Evolutionary conservation across 1,139 yeast species (phyloP).

Genomic region (Blastobotrys malaysiensis): DNA sequence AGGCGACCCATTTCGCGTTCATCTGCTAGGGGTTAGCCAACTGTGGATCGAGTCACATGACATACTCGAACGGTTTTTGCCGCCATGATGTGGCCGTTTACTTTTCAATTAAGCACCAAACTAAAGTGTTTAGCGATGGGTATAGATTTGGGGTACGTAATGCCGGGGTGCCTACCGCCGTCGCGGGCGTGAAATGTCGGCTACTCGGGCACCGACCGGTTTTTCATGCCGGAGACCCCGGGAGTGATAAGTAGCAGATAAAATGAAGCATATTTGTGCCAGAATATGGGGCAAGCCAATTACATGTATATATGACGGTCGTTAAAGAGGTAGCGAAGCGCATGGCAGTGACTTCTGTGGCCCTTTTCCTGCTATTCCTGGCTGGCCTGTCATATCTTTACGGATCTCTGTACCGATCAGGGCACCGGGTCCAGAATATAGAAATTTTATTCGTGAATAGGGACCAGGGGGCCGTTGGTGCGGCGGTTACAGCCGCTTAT

Average conservation of each 20-base stretch:
- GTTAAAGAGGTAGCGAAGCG: background rate
- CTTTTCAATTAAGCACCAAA: background rate
- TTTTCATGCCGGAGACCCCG: no score
- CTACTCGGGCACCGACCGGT: no score
- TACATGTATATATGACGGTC: background rate
- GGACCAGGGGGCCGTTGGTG: background rate
- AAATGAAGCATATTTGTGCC: background rate
- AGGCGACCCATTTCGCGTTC: conserved; percentile 62
- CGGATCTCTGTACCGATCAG: background rate
- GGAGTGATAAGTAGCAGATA: no score
- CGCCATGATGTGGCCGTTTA: background rate
- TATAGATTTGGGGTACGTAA: background rate
- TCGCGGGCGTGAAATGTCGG: background rate
- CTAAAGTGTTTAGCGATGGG: background rate
- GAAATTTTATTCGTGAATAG: background rate
- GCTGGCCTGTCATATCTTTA: background rate
- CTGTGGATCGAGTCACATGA: background rate
- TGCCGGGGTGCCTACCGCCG: background rate
- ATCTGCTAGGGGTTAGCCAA: conserved; percentile 22
- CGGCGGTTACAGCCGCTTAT: background rate
- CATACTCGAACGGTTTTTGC: background rate
- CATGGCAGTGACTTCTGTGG: background rate
- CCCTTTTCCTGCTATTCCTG: background rate
- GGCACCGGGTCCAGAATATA: background rate
- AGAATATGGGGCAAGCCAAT: background rate